Base-by-base conservation (phyloP, 2,329 filamentous ascomycete species). In the Knoxdaviesia proteae region DNA sequence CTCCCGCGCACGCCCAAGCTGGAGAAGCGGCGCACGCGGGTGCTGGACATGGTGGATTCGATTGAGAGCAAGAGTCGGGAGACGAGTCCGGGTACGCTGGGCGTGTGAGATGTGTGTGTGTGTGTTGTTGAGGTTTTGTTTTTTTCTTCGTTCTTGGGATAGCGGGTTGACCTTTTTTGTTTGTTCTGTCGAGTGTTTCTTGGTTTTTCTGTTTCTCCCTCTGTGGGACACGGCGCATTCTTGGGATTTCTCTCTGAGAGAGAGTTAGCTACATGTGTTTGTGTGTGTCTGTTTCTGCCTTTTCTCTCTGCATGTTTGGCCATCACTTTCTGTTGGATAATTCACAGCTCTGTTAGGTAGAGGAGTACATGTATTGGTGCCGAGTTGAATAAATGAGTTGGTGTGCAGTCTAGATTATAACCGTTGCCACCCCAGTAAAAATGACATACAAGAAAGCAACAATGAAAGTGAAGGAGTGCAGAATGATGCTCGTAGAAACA, bases 41-140 rank as follows among this genome's bases (percentile, higher is more conserved):
- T 75, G 32, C 52, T 70, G 39, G 60, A 63, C 39, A 71, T 75
- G 68, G 68, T 75, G 36, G 62, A 74, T 50, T 63, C 57, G 45
- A 61, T 74, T 46, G 71, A 75, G 60, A 61, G 54, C 34, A 53
- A 56, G 43, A 68, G 62, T 47, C 56, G 60, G 37, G 59, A 61
- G 30, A 53, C 49, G 5, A 70, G 65, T 46, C 57, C 64, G 29
- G 52, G 47, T 43, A n/a, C 40, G 37, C 31, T 34, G 36, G n/a
- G 30, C 39, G 20, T 30, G 39, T 33, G 10, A 34, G 34, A 9
- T 9, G 8, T 9, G 11, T 36, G 29, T 20, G 38, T 8, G 32
- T 6, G 38, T 6, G 20, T 6, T 40, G 6, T 7, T 40, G 9
- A 10, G 9, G 3, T 8, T 31, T 20, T 40, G 10, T 40, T 2